Percentiles rank a stretch among this genome's conserved stretches.
phyloP scores from a whole-genome alignment of 2,329 filamentous ascomycete genomes.

The Penicillium sp. region DNA sequence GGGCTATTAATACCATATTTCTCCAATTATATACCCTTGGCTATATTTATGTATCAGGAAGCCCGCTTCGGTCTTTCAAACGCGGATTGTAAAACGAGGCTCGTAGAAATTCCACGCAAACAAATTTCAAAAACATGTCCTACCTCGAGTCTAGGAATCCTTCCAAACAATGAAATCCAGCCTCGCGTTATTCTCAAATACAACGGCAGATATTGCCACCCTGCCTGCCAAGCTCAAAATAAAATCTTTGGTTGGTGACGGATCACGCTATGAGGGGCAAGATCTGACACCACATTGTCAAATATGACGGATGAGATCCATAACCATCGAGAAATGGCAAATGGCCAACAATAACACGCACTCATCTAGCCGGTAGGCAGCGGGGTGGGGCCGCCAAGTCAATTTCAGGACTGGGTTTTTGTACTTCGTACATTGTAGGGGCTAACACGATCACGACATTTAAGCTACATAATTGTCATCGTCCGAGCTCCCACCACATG shows the following conservation, averaged over 20 bases:
- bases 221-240: too few species aligned
- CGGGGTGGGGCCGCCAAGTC: neutral
- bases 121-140: too few species aligned
- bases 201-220: too few species aligned
- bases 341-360: neutral
- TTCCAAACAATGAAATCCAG: too few species aligned
- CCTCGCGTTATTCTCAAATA: too few species aligned
- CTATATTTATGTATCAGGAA: too few species aligned
- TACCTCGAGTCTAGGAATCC: too few species aligned
- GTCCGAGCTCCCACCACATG: neutral
- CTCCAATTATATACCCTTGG: too few species aligned
- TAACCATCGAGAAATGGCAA: neutral
- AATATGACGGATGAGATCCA: neutral
- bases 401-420: neutral
- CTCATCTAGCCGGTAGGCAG: neutral
- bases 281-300: neutral
- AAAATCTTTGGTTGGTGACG: neutral
- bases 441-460: conserved; percentile 11
- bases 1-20: too few species aligned
- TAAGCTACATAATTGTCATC: conserved; percentile 9
- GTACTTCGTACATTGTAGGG: neutral
- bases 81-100: too few species aligned
- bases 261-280: neutral
- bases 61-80: too few species aligned
- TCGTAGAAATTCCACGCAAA: too few species aligned